phyloP scores from a whole-genome alignment of 2,329 filamentous ascomycete species.

The Fusarium penzigii region DNA sequence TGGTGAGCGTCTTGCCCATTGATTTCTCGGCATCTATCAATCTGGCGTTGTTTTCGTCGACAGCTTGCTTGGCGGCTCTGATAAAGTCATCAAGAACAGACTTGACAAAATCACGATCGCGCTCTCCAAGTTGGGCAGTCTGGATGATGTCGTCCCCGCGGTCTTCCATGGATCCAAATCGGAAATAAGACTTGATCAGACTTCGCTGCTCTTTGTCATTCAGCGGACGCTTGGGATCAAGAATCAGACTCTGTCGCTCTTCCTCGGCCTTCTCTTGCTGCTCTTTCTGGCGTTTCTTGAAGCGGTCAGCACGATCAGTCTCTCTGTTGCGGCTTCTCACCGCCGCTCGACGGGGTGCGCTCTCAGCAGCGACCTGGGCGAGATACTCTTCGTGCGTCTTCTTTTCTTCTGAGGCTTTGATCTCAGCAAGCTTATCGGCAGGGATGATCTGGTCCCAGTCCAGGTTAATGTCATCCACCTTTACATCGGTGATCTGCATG shows the following conservation, averaged over 20 bases:
- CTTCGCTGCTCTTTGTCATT: constrained; percentile 92
- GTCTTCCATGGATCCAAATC: constrained; percentile 88
- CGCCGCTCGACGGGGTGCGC: constrained; percentile 74
- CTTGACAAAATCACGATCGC: constrained; percentile 79
- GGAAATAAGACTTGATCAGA: constrained; percentile 85
- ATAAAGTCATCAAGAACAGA: constrained; percentile 76
- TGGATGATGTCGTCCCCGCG: constrained; percentile 83
- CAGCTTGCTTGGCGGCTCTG: constrained; percentile 54
- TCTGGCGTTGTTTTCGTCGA: constrained; percentile 68
- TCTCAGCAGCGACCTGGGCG: constrained; percentile 79
- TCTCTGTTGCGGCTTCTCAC: constrained; percentile 59
- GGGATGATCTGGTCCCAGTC: constrained; percentile 99
- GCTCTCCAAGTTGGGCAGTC: constrained; percentile 80
- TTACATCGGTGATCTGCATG: constrained; percentile 96
- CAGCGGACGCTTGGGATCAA: constrained; percentile 86
- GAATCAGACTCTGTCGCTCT: constrained; percentile 70
- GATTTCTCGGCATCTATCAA: constrained; percentile 82
- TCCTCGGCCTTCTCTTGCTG: constrained; percentile 66
- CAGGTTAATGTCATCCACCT: constrained; percentile 76
- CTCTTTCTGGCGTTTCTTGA: constrained; percentile 68
- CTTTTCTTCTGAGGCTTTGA: constrained; percentile 87
- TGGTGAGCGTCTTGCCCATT: constrained; percentile 79
- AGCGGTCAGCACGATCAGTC: constrained; percentile 63
- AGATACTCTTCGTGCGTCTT: constrained; percentile 82
- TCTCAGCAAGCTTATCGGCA: constrained; percentile 83